These are phyloP conservation scores for Oryza longistaminata DNA, from an alignment of 176 grass and related monocot species.

Conservation along the genomic window DNA sequence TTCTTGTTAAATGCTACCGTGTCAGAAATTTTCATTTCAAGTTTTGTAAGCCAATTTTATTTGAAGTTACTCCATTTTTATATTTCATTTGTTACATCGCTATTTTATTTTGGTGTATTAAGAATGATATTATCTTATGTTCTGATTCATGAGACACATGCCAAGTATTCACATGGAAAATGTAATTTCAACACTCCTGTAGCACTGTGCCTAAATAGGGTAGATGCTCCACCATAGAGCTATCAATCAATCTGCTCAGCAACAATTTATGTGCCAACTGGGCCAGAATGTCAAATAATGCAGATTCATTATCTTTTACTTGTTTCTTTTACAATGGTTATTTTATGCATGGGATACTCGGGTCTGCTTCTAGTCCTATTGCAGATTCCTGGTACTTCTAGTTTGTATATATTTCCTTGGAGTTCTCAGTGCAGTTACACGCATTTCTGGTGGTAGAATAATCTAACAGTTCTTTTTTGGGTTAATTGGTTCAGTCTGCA, in stretches of 20 bases:
- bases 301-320: constrained; percentile 15
- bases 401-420: constrained; percentile 1
- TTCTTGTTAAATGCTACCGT: constrained; percentile 26
- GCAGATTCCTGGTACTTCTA: constrained; percentile 5
- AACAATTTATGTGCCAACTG: background rate
- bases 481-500: constrained; percentile 64
- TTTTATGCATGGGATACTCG: constrained; percentile 38
- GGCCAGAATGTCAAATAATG: constrained; percentile 7
- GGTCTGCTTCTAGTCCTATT: constrained; percentile 28
- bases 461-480: constrained; percentile 34
- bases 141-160: background rate
- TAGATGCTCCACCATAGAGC: background rate
- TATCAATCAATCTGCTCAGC: background rate
- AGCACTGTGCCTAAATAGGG: background rate
- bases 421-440: constrained; percentile 15
- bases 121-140: background rate
- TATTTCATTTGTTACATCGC: constrained; percentile 8
- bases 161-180: background rate
- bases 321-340: constrained; percentile 13
- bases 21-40: background rate
- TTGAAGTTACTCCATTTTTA: constrained; percentile 1
- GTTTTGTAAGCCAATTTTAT: background rate
- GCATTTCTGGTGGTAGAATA: background rate
- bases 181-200: background rate
- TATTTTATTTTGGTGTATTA: constrained; percentile 1